A percentile compares a stretch with the other conserved stretches of the same genome.
phyloP scores from a whole-genome alignment of 2,329 filamentous ascomycete genomes.

The Monilinia aucupariae region DNA sequence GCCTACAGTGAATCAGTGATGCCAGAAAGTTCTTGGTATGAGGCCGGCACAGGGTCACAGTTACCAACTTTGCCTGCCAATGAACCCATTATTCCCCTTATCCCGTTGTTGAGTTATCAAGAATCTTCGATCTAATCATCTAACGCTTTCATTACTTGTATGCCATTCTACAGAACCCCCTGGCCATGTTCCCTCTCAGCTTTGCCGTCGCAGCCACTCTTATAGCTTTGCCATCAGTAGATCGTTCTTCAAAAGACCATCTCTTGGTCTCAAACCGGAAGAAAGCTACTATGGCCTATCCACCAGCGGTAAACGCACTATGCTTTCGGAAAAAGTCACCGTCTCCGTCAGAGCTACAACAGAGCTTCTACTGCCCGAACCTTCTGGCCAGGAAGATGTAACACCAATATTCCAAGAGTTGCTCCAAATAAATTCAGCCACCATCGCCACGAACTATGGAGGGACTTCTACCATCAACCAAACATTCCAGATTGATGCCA shows the following conservation, averaged over 20 bases:
- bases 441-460: background rate
- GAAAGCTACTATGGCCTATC: background rate
- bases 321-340: background rate
- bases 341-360: background rate
- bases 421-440: background rate
- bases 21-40: background rate
- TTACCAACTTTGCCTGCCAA: background rate
- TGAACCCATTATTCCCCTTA: background rate
- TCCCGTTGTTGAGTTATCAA: background rate
- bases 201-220: background rate
- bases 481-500: background rate
- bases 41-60: background rate
- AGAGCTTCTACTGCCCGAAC: background rate
- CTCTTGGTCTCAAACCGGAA: background rate
- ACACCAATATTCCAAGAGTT: background rate
- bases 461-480: background rate
- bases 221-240: background rate
- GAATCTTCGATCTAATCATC: background rate
- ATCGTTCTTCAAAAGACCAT: background rate
- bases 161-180: background rate
- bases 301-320: background rate
- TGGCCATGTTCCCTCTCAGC: background rate
- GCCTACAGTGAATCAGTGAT: background rate
- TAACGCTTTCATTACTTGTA: background rate
- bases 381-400: background rate